Conservation (phyloP, 2,329 filamentous ascomycete genomes). For the Trichoderma gracile region DNA sequence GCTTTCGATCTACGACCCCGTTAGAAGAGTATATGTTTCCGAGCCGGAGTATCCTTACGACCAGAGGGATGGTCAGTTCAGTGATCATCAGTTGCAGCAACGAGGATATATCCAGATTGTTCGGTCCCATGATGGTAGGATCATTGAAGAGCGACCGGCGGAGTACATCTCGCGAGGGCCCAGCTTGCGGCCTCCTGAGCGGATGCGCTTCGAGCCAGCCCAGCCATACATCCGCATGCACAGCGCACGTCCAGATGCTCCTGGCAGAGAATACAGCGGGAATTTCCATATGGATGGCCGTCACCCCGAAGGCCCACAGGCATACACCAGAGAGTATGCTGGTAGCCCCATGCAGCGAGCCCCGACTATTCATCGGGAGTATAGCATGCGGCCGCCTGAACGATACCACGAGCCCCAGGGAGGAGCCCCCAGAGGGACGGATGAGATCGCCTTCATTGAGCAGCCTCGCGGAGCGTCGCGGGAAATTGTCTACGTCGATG, state of each 20-base stretch:
- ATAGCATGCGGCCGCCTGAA: slow-evolving; percentile 47
- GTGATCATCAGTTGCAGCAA: slow-evolving; percentile 59
- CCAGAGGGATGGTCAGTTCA: slow-evolving; percentile 56
- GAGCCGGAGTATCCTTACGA: slow-evolving; percentile 60
- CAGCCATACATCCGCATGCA: slow-evolving; percentile 48
- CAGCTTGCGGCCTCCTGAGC: slow-evolving; percentile 58
- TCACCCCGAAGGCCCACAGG: slow-evolving; percentile 35
- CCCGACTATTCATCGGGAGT: slow-evolving; percentile 36
- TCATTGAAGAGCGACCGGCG: slow-evolving; percentile 49
- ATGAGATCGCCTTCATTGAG: slow-evolving; percentile 50
- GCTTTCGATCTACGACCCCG: slow-evolving; percentile 49
- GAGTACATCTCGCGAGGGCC: slow-evolving; percentile 58
- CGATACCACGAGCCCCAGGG: slow-evolving; percentile 45
- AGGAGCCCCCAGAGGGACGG: slow-evolving; percentile 32
- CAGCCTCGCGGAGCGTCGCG: slow-evolving; percentile 44
- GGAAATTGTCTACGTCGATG: slow-evolving; percentile 50
- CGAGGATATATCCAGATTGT: slow-evolving; percentile 53
- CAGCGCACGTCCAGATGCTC: slow-evolving; percentile 44
- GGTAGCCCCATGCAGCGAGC: slow-evolving; percentile 32
- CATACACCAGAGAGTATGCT: slow-evolving; percentile 39
- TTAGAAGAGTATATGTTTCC: slow-evolving; percentile 60
- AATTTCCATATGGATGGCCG: slow-evolving; percentile 35
- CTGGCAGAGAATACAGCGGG: slow-evolving; percentile 35
- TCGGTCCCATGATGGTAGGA: slow-evolving; percentile 43
- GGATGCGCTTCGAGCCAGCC: slow-evolving; percentile 45